Evolutionary conservation across 1,139 yeast genomes (phyloP).

Genomic region (Suhomyces ambrosiae): DNA sequence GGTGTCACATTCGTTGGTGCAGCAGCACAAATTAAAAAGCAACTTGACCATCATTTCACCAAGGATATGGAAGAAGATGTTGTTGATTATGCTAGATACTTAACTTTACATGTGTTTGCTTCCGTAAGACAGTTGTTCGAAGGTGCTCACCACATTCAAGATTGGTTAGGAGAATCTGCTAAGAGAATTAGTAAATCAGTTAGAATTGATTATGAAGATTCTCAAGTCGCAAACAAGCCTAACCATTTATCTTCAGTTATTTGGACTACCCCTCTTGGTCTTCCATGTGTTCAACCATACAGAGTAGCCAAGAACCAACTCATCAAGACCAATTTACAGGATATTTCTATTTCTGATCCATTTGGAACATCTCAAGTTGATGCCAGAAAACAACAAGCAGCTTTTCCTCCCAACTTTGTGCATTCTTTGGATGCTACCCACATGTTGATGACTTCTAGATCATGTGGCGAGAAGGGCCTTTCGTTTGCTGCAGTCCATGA

Average conservation of each 20-base stretch:
- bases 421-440: conserved; percentile 97
- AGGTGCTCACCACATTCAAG: conserved; percentile 94
- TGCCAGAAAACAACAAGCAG: conserved; percentile 85
- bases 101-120: conserved; percentile 77
- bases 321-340: conserved; percentile 78
- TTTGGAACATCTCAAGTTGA: conserved; percentile 81
- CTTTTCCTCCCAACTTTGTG: conserved; percentile 94
- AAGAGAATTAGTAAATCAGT: conserved; percentile 78
- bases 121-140: conserved; percentile 84
- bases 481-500: conserved; percentile 98
- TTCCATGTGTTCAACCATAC: conserved; percentile 96
- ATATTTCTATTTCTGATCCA: conserved; percentile 81
- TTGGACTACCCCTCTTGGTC: conserved; percentile 95
- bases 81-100: conserved; percentile 57
- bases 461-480: conserved; percentile 66
- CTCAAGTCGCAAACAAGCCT: conserved; percentile 40
- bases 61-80: conserved; percentile 46
- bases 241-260: conserved; percentile 84
- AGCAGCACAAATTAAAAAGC: conserved; percentile 78
- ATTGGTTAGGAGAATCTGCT: conserved; percentile 92
- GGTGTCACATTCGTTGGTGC: conserved; percentile 98
- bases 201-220: conserved; percentile 55
- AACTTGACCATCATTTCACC: conserved; percentile 49
- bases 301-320: conserved; percentile 65
- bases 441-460: conserved; percentile 86